phyloP scores from a whole-genome alignment of 441 rosid genomes.

The Cnidoscolus chayamansa region DNA sequence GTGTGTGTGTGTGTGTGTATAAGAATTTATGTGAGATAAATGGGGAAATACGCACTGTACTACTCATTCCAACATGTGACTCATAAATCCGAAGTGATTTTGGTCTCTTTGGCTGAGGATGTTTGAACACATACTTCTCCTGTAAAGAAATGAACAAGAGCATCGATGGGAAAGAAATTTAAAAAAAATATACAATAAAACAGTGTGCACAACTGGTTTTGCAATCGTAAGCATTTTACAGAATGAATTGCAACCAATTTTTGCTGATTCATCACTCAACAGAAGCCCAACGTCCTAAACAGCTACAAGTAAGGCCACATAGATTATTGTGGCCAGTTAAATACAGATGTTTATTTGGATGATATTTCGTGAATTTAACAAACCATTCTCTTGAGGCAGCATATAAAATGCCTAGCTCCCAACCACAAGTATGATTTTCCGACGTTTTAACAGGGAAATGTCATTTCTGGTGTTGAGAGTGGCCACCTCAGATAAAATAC shows the following conservation, averaged over 20 bases:
- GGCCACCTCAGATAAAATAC: not conserved
- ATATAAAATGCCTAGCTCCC: not conserved
- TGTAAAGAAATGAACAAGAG: constrained; percentile 34
- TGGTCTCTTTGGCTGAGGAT: constrained; percentile 85
- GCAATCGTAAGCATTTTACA: constrained; percentile 8
- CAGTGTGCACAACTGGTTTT: not conserved
- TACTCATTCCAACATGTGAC: constrained; percentile 99
- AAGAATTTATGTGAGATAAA: constrained; percentile 1
- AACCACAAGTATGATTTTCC: not conserved
- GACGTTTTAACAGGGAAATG: not conserved
- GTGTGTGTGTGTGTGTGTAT: too few species aligned
- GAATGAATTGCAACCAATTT: not conserved
- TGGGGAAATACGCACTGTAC: constrained; percentile 55
- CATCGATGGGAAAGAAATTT: not conserved
- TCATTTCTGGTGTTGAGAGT: not conserved
- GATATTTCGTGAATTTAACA: not conserved
- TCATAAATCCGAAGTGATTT: constrained; percentile 90
- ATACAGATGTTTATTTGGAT: too few species aligned
- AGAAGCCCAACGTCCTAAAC: not conserved
- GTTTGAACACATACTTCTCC: constrained; percentile 79
- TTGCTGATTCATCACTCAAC: constrained; percentile 4
- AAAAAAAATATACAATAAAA: constrained; percentile 11
- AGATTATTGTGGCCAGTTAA: not conserved
- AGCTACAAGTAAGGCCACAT: not conserved
- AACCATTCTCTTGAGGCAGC: not conserved